Base-by-base conservation (phyloP, 1,139 yeast genomes). In the Scheffersomyces illinoinensis region DNA sequence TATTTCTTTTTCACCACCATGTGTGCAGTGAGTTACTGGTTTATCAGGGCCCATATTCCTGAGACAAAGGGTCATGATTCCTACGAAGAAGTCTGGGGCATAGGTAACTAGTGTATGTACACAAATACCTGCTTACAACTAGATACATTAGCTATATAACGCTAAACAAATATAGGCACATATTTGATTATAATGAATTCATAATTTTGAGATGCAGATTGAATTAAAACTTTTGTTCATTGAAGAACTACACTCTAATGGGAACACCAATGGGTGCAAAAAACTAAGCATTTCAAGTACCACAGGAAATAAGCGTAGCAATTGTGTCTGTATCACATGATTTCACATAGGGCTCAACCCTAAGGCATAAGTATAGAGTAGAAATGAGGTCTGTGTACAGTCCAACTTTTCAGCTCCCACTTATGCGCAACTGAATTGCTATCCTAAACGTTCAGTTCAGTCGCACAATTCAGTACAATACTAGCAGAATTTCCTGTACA, bases 11-110 rank as follows among this genome's bases (percentile, higher is more conserved):
- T 95, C 72, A 85, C 96, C 0, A 59, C 70, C 10, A 82, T 86
- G 71, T 85, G 92, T 67, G 72, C 71, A 1, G 60, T 76, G 4
- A 85, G 89, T 62, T 79, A 76, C 46, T 58, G 73, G 51, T 89
- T 86, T 68, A 81, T 88, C 21, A 70, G 72, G 58, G 65, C 62
- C 4, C 74, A 70, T 55, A 78, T 92, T 2, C 98, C 98, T 0
- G 97, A 93, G 69, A 91, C 97, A 0, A 90, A 85, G 68, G 95
- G 95, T 3, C 84, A 83, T 64, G 66, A 68, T 8, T 76, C 84
- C 1, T 87, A 87, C 64, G 85, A 82, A 53, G 85, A 87, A 59
- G 91, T 88, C 4, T 88, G 93, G 93, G 69, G 71, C 7, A 26
- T 68, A 24, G 53, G 39, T 24, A 33, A 4, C 43, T 33, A 33